Percentiles rank a stretch among this genome's conserved stretches.
Conservation (phyloP, 2,329 filamentous ascomycete genomes). For the Dactylellina cionopaga region DNA sequence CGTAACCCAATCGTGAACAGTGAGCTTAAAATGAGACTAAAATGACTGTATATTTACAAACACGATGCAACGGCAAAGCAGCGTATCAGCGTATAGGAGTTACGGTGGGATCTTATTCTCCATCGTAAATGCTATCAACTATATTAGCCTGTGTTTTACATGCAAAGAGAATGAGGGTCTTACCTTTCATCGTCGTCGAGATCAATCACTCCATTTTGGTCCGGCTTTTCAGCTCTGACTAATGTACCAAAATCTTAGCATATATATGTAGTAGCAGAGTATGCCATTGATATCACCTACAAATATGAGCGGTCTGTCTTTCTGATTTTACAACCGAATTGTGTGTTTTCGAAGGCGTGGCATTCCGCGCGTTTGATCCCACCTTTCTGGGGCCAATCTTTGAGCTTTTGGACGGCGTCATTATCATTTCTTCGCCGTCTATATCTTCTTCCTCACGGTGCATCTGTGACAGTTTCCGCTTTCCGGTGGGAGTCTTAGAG, state of each 20-base stretch:
- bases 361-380: background rate
- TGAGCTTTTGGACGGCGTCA: slow-evolving; percentile 30
- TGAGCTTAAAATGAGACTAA: background rate
- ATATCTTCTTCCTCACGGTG: slow-evolving; percentile 11
- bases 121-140: slow-evolving; percentile 33
- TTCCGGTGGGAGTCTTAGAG: slow-evolving; percentile 14
- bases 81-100: background rate
- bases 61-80: background rate
- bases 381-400: background rate
- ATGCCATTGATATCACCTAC: background rate
- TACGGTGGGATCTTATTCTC: slow-evolving; percentile 20
- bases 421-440: slow-evolving; percentile 40
- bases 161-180: background rate
- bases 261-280: background rate
- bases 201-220: slow-evolving; percentile 45
- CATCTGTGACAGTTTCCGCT: slow-evolving; percentile 28
- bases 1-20: background rate
- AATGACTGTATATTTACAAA: slow-evolving; percentile 8
- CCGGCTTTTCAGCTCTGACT: slow-evolving; percentile 49
- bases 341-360: background rate
- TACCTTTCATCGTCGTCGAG: slow-evolving; percentile 54
- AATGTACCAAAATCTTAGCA: background rate
- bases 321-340: slow-evolving; percentile 14
- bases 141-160: background rate
- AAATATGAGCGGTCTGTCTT: slow-evolving; percentile 12